Evolutionary conservation across 345 rosid species (phyloP).

Genomic region (Acer saccharum): DNA sequence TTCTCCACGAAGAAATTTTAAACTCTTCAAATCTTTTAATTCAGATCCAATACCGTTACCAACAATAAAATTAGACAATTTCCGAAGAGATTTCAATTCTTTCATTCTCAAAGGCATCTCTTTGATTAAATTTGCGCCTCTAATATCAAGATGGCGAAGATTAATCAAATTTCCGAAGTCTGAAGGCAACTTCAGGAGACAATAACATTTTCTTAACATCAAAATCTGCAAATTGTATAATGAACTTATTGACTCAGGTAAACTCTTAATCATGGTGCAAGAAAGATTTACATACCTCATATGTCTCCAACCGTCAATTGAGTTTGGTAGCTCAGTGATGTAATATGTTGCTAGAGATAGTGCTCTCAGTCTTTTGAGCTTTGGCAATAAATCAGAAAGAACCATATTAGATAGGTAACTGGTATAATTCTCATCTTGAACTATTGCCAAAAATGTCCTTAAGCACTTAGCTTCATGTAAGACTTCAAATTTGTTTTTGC

Average conservation of each 20-base stretch:
- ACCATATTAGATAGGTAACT: not conserved
- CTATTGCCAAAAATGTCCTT: not conserved
- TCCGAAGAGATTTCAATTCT: not conserved
- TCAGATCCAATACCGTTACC: not conserved
- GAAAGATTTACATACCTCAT: slow-evolving; percentile 15
- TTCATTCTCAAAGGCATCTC: slow-evolving; percentile 5
- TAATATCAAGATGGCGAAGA: slow-evolving; percentile 9
- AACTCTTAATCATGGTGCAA: not conserved
- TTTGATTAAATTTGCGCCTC: not conserved
- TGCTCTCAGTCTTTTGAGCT: slow-evolving; percentile 2
- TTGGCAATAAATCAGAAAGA: not conserved
- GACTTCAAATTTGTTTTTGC: not conserved
- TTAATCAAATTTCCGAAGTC: not conserved
- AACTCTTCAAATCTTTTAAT: not conserved
- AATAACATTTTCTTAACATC: not conserved
- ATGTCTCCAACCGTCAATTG: slow-evolving; percentile 9
- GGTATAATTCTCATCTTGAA: not conserved
- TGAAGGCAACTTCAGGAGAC: slow-evolving; percentile 1
- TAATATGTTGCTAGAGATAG: not conserved
- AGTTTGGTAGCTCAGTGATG: not conserved
- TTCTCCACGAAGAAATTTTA: not conserved
- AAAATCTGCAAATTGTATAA: slow-evolving; percentile 1
- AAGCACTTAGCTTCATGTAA: not conserved
- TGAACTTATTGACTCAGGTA: slow-evolving; percentile 4
- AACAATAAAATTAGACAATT: slow-evolving; percentile 10